Evolutionary conservation across 805 yeast species (phyloP).

Genomic region (Saturnispora serradocipensis): DNA sequence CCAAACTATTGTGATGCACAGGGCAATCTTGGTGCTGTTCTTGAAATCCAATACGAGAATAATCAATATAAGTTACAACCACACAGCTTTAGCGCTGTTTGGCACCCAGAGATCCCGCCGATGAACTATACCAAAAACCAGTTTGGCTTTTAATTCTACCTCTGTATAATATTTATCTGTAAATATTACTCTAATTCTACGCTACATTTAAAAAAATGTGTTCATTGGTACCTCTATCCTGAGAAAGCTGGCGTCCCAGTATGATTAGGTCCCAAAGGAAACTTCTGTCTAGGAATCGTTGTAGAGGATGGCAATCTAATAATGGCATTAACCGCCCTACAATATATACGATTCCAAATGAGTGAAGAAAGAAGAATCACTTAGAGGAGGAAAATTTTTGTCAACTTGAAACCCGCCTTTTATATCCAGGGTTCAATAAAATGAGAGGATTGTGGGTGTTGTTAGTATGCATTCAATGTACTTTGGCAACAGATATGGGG

Average conservation of each 20-base stretch:
- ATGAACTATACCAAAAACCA: conserved; percentile 72
- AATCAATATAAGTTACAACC: conserved; percentile 30
- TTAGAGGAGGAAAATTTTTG: not conserved
- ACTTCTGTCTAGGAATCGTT: conserved; percentile 27
- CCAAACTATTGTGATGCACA: conserved; percentile 95
- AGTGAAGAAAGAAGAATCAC: conserved; percentile 22
- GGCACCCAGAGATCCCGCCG: conserved; percentile 86
- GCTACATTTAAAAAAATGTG: not conserved
- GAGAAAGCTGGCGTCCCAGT: not conserved
- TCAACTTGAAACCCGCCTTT: not conserved
- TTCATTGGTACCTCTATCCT: not conserved
- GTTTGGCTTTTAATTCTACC: conserved; percentile 26
- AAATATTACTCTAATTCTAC: not conserved
- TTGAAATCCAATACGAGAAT: conserved; percentile 51
- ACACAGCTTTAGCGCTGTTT: conserved; percentile 66
- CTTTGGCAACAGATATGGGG: not conserved
- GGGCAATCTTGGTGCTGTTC: conserved; percentile 85
- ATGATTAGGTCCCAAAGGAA: not conserved
- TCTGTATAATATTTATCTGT: not conserved
- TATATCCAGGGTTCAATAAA: not conserved
- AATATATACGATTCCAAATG: conserved; percentile 30
- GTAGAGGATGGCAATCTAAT: conserved; percentile 33
- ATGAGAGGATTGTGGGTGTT: not conserved
- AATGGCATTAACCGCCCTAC: conserved; percentile 31
- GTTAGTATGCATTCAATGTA: not conserved